Base-by-base conservation (phyloP, 2,329 filamentous ascomycete genomes). In the Pseudofabraea citricarpa region DNA sequence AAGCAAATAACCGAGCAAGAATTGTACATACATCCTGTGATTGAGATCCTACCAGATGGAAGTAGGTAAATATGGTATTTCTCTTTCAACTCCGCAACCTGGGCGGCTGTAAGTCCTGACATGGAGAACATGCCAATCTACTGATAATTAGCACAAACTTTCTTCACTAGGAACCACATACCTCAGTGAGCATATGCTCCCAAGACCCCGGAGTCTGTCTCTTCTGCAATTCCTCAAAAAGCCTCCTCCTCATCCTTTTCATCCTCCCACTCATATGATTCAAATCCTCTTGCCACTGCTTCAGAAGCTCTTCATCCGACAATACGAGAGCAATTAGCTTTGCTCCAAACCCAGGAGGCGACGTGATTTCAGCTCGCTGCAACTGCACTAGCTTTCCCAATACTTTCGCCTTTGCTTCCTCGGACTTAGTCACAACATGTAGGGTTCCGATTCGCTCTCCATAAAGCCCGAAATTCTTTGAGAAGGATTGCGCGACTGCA, bases 401-500 rank as follows among this genome's bases (percentile, higher is more conserved):
- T 8, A 31, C 8, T 13, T 31, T 15, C 5, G 13, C 12, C 13
- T 15, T 15, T 5, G 16, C 8, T 15, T 31, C 27, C 5, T 12
- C 8, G 27, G 27, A 31, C 12, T 31, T 31, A 4, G 27, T 13
- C 8, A 62, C 51, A 2, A 57, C 47, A 39, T 63, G 60, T 3
- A 64, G 47, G 2, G 56, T 62, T 1, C 64, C 64, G 19, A 53
- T 56, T 10, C 64, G 52, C 49, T 67, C 62, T 1, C 64, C 62
- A 37, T 66, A 66, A 1, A 67, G 39, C 0, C 55, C 64, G 47
- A 67, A 64, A 44, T 65, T 66, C 53, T 67, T 67, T n/a, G 63
- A 60, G 40, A 67, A 66, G 0, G 62, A 64, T 49, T 67, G 64
- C 33, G 57, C 61, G 5, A 62, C 57, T 4, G 64, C 38, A 22